These are phyloP conservation scores for Excoecaria cochinchinensis DNA, from an alignment of 345 rosid genomes.

Conservation along the genomic window DNA sequence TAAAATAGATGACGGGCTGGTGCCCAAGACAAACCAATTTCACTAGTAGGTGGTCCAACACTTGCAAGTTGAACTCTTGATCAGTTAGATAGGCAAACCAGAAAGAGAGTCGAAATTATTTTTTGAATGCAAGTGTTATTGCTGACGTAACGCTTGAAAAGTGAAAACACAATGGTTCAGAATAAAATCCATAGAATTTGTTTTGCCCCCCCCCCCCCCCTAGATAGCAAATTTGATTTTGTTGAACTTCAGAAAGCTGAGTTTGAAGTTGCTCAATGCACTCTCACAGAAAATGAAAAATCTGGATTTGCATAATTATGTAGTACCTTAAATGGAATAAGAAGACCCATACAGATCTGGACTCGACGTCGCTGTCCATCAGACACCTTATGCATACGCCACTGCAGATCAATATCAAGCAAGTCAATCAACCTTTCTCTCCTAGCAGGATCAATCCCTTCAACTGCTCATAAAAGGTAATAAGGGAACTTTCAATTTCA, in stretches of 20 bases:
- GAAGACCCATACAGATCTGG: constrained; percentile 97
- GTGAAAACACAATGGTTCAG: neutral
- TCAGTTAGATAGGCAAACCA: neutral
- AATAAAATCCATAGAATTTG: neutral
- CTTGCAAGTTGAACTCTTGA: neutral
- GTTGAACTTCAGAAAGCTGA: neutral
- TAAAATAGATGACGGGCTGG: neutral
- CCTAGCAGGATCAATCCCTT: constrained; percentile 82
- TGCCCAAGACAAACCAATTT: neutral
- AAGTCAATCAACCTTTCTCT: constrained; percentile 85
- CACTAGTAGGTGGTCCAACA: neutral
- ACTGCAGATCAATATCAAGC: constrained; percentile 85
- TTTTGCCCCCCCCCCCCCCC: no score
- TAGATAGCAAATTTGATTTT: constrained; percentile 1
- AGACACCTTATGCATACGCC: constrained; percentile 99
- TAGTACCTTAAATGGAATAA: constrained; percentile 82
- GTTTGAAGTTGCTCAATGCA: neutral
- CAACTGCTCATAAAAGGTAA: constrained; percentile 50
- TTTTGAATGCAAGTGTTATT: neutral
- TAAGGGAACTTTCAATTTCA: neutral
- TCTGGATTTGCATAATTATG: constrained; percentile 8
- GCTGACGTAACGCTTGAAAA: neutral
- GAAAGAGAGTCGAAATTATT: neutral
- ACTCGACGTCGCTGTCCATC: constrained; percentile 98
- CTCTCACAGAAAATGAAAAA: neutral